Evolutionary conservation across 2,329 filamentous ascomycete species (phyloP).

Genomic region (Ophiostoma piceae): DNA sequence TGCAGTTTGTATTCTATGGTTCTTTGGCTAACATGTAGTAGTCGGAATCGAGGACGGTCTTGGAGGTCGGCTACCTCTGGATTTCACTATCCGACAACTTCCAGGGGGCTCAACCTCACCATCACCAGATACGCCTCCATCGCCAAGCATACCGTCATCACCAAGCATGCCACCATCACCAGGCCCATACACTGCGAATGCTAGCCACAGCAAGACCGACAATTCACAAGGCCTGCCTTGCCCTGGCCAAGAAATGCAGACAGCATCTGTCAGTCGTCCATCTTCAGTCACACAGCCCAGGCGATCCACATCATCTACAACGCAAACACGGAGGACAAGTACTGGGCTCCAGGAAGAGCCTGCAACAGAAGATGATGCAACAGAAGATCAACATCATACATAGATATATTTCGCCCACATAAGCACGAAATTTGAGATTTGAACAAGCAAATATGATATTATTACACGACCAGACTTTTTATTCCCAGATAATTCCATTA

Average conservation of each 20-base stretch:
- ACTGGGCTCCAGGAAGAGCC: not conserved
- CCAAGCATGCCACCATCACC: not conserved
- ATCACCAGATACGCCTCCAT: not conserved
- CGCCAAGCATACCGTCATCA: not conserved
- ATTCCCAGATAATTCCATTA: not conserved
- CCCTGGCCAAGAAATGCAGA: not conserved
- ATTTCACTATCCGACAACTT: not conserved
- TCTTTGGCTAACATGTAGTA: not conserved
- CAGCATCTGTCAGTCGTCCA: not conserved
- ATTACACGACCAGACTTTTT: not conserved
- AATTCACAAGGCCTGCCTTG: not conserved
- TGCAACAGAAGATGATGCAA: not conserved
- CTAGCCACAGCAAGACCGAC: not conserved
- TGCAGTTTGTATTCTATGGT: not conserved
- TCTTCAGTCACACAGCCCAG: not conserved
- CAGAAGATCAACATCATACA: not conserved
- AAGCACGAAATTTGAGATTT: not conserved
- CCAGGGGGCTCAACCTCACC: not conserved
- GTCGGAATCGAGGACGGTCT: slow-evolving; percentile 5
- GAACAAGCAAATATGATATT: not conserved
- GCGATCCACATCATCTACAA: not conserved
- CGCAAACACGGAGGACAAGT: not conserved
- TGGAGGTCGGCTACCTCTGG: not conserved
- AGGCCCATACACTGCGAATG: not conserved
- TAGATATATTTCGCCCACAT: not conserved